Evolutionary conservation across 2,329 filamentous ascomycete species (phyloP).

Genomic region (Neonectria faginata): DNA sequence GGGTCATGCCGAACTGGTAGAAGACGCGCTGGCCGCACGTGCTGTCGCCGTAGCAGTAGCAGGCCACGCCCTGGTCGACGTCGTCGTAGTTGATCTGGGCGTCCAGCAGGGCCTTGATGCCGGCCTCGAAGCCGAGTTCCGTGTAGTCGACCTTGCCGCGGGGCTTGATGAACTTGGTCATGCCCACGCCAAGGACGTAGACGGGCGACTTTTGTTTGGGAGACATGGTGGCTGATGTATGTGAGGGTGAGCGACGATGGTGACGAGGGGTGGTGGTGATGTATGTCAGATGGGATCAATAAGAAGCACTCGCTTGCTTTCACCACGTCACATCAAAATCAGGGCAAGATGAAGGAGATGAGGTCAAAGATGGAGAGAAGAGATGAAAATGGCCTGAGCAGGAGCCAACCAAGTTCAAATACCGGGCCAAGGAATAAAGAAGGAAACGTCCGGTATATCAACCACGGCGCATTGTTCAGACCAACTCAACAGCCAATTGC

Average conservation of each 20-base stretch:
- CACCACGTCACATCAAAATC: background rate
- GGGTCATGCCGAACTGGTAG: conserved; percentile 98
- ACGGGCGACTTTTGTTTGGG: conserved; percentile 64
- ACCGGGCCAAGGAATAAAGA: background rate
- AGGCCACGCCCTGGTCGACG: conserved; percentile 94
- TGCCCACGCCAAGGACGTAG: conserved; percentile 97
- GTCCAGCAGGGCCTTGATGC: conserved; percentile 85
- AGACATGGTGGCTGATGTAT: conserved; percentile 55
- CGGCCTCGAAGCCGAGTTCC: conserved; percentile 92
- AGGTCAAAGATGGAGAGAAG: background rate
- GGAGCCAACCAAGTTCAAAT: background rate
- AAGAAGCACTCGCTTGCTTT: conserved; percentile 33
- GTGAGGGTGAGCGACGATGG: conserved; percentile 1
- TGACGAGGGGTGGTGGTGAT: conserved; percentile 3
- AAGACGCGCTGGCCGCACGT: conserved; percentile 97
- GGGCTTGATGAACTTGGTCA: conserved; percentile 99
- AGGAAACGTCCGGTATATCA: background rate
- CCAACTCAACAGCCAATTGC: conserved; percentile 14
- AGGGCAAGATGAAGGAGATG: background rate
- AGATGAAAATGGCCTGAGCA: background rate
- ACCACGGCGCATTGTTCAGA: background rate
- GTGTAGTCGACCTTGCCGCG: conserved; percentile 94
- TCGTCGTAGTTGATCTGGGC: conserved; percentile 97
- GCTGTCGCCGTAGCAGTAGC: conserved; percentile 97
- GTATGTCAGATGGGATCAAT: conserved; percentile 1